Evolutionary conservation across 2,329 filamentous ascomycete genomes (phyloP).

Genomic region (Microascus cirrosus): DNA sequence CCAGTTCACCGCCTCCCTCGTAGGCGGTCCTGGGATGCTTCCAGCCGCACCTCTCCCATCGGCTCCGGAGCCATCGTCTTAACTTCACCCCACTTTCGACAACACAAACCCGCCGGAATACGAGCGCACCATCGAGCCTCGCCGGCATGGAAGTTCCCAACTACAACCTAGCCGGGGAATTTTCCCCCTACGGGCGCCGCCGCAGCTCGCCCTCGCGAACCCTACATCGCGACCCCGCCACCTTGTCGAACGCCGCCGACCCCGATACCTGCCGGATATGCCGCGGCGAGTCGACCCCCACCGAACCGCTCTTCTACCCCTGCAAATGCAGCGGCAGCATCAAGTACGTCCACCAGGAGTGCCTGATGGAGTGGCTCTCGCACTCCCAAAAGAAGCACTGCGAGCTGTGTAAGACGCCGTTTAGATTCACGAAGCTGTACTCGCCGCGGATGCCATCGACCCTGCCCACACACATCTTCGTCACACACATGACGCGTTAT

Average conservation of each 20-base stretch:
- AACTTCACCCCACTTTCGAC: background rate
- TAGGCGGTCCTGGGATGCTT: background rate
- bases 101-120: background rate
- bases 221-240: background rate
- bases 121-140: constrained; percentile 1
- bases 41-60: background rate
- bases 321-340: constrained; percentile 99
- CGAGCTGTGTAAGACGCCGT: constrained; percentile 97
- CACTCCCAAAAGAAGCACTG: constrained; percentile 99
- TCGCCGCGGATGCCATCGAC: constrained; percentile 83
- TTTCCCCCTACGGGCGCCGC: constrained; percentile 9
- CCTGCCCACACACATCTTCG: constrained; percentile 70
- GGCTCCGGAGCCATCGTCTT: constrained; percentile 2
- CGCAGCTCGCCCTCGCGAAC: constrained; percentile 10
- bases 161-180: background rate
- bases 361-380: constrained; percentile 95
- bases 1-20: background rate
- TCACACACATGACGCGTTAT: constrained; percentile 68
- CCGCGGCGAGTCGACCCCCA: constrained; percentile 69
- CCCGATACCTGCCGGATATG: constrained; percentile 94
- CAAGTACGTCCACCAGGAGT: constrained; percentile 96
- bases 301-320: constrained; percentile 88
- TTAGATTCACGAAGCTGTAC: constrained; percentile 97
- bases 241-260: constrained; percentile 21
- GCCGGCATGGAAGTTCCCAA: background rate